Evolutionary conservation across 495 filamentous ascomycete genomes (phyloP).

Genomic region (Aspergillus conjunctus): DNA sequence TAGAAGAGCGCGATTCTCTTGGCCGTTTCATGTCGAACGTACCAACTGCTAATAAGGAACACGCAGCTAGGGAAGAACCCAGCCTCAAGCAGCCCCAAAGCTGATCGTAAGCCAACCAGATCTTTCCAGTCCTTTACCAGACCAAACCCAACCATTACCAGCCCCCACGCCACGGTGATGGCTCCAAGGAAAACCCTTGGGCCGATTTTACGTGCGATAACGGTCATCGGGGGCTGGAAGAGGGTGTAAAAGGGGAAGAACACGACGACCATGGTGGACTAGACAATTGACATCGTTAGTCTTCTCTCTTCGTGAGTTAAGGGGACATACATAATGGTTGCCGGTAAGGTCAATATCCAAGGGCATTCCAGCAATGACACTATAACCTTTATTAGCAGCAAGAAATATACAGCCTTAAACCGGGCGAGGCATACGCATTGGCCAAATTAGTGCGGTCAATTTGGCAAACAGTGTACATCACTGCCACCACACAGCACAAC

Average conservation of each 20-base stretch:
- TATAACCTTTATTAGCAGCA: not conserved
- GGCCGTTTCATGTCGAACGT: conserved; percentile 57
- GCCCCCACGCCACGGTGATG: conserved; percentile 51
- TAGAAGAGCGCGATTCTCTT: conserved; percentile 62
- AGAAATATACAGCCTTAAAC: too few species aligned
- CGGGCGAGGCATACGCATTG: conserved; percentile 17
- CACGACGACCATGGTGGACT: conserved; percentile 18
- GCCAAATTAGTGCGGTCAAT: conserved; percentile 18
- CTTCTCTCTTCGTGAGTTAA: not conserved
- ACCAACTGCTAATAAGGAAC: conserved; percentile 60
- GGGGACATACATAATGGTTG: conserved; percentile 11
- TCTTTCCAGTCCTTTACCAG: conserved; percentile 53
- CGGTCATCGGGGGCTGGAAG: conserved; percentile 34
- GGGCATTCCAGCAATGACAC: conserved; percentile 14
- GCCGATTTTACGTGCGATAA: conserved; percentile 56
- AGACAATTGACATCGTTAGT: not conserved
- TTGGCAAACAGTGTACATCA: conserved; percentile 22
- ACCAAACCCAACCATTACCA: conserved; percentile 54
- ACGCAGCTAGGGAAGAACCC: conserved; percentile 59
- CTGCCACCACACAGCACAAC: conserved; percentile 10
- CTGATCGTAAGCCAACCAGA: conserved; percentile 52
- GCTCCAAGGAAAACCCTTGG: conserved; percentile 51
- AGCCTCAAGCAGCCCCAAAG: conserved; percentile 64
- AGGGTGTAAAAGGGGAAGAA: conserved; percentile 25
- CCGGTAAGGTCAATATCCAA: conserved; percentile 15